phyloP scores from a whole-genome alignment of 108 stramenopile species.

The Parmales sp. region DNA sequence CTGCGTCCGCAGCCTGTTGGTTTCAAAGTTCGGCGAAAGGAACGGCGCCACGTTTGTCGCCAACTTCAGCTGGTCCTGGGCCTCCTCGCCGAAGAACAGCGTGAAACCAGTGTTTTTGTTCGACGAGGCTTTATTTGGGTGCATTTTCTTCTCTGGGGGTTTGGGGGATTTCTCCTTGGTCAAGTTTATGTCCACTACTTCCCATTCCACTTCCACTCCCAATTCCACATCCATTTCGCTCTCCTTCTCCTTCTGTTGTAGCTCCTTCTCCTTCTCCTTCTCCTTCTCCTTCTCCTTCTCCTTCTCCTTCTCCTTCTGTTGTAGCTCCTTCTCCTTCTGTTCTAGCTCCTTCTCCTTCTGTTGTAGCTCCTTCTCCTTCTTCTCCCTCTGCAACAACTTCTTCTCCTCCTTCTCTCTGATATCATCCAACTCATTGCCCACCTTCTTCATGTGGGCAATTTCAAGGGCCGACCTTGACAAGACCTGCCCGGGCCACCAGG shows the following conservation, averaged over 20 bases:
- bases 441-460: constrained; percentile 6
- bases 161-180: no score
- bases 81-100: constrained; percentile 25
- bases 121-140: no score
- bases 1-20: not conserved
- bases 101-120: not conserved
- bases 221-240: constrained; percentile 21
- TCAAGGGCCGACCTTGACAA: constrained; percentile 53
- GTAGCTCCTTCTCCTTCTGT: not conserved
- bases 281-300: constrained; percentile 15
- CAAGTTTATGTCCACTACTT: no score
- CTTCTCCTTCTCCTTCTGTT: constrained; percentile 3
- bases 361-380: constrained; percentile 10
- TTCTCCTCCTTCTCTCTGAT: constrained; percentile 21
- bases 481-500: constrained; percentile 49
- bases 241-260: not conserved
- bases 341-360: constrained; percentile 18
- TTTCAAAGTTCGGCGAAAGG: not conserved
- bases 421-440: constrained; percentile 9
- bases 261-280: constrained; percentile 13
- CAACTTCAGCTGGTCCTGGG: not conserved
- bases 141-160: no score
- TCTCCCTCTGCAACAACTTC: not conserved
- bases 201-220: no score
- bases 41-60: not conserved